phyloP scores from a whole-genome alignment of 306 rosid genomes.

The Trifolium dubium region DNA sequence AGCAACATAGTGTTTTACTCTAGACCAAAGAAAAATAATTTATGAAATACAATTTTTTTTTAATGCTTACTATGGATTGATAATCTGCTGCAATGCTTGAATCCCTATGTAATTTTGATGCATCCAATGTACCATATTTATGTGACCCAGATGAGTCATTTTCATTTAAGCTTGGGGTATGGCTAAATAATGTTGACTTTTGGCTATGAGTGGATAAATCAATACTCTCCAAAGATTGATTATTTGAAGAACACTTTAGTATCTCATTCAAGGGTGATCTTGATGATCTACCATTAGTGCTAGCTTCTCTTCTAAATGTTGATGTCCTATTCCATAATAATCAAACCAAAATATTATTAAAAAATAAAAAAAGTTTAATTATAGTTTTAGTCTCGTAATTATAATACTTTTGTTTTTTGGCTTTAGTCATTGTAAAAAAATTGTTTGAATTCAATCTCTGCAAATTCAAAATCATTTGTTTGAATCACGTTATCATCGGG shows the following conservation, averaged over 20 bases:
- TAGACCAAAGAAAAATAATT: not conserved
- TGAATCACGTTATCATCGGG: too few relatives aligned
- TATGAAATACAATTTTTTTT: not conserved
- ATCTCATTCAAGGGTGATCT: constrained; percentile 32
- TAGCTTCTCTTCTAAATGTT: constrained; percentile 37
- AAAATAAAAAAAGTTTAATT: not conserved
- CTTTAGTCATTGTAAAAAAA: too few relatives aligned
- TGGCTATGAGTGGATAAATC: constrained; percentile 39
- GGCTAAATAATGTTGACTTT: constrained; percentile 45
- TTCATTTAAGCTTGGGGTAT: constrained; percentile 44
- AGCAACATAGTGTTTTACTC: not conserved
- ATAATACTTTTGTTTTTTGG: too few relatives aligned
- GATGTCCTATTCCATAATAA: constrained; percentile 45
- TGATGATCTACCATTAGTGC: constrained; percentile 51
- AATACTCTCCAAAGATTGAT: constrained; percentile 48
- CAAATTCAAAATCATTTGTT: too few relatives aligned
- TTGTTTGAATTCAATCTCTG: too few relatives aligned
- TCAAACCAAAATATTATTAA: constrained; percentile 33
- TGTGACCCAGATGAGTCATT: constrained; percentile 33
- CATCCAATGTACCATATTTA: constrained; percentile 53
- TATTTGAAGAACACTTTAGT: constrained; percentile 40
- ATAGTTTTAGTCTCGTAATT: too few relatives aligned
- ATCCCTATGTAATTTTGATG: constrained; percentile 47
- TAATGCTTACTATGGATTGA: constrained; percentile 51
- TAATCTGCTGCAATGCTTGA: constrained; percentile 37